Percentiles rank a stretch among this genome's conserved stretches.
Evolutionary conservation across 2,329 filamentous ascomycete genomes (phyloP).

Genomic region (Aspergillus brunneoviolaceus): DNA sequence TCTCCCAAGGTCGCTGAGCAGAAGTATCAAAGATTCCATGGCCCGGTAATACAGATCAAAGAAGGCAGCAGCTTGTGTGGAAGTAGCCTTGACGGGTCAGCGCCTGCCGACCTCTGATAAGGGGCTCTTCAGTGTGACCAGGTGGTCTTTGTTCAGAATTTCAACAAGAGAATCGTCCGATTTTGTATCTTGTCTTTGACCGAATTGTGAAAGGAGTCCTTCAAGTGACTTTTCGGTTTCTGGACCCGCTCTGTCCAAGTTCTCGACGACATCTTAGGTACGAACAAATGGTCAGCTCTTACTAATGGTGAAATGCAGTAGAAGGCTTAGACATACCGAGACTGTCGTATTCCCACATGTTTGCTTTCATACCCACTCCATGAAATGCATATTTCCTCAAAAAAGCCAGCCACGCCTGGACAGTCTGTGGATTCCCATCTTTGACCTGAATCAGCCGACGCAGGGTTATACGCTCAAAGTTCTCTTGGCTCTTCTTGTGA

Average conservation of each 20-base stretch:
- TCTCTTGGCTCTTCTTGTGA: conserved; percentile 96
- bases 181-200: conserved; percentile 36
- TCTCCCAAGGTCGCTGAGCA: not conserved
- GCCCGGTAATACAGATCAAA: not conserved
- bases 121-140: conserved; percentile 36
- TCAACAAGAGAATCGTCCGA: conserved; percentile 32
- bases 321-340: conserved; percentile 54
- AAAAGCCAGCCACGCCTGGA: conserved; percentile 90
- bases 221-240: conserved; percentile 43
- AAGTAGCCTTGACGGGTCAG: conserved; percentile 7
- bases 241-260: conserved; percentile 40
- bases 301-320: not conserved
- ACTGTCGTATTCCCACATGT: conserved; percentile 84
- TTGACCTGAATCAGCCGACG: conserved; percentile 87
- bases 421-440: conserved; percentile 83
- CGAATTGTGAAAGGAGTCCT: conserved; percentile 43
- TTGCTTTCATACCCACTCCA: conserved; percentile 98
- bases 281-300: not conserved
- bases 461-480: conserved; percentile 89
- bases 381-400: conserved; percentile 89
- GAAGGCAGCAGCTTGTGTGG: conserved; percentile 3
- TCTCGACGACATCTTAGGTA: conserved; percentile 39
- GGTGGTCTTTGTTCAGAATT: conserved; percentile 39
- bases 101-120: conserved; percentile 34
- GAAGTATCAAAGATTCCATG: not conserved